Evolutionary conservation across 78 protist genomes (phyloP), one percentile per base, ranked within the genome.

Genomic region (Isochrysis galbana): DNA sequence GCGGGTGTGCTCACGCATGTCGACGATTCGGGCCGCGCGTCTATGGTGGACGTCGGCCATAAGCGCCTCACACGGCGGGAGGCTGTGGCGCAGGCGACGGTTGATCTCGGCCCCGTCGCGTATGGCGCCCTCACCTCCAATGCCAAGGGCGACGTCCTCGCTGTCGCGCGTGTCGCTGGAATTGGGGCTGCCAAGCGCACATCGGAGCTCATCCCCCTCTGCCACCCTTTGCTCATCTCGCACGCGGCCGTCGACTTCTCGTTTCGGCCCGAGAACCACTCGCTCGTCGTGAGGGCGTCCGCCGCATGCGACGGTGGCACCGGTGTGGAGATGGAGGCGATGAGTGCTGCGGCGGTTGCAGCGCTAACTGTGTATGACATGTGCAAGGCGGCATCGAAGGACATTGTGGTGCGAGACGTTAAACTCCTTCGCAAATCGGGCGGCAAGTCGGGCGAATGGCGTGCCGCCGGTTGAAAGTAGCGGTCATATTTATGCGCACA

Each of bases 251-350:
- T 87, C 80, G 25, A 36, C 19, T 22, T 36, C 10, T 19, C 2
- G 5, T 17, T 45, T 19, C 36, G 36, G 14, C 36, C 54, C 44
- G 69, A 1, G 5, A 39, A 17, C 21, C 45, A 39, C 46, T 5
- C 19, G 26, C 32, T 42, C n/a, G 22, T 4, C 51, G 22, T 87
- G 7, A 1, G 19, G 10, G 69, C 74, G 80, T 11, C 38, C 23
- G 78, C 48, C 26, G 17, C n/a, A 38, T 0, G 17, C 38, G 5
- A 21, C 5, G 92, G 47, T 23, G 36, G 44, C 34, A 91, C 93
- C 2, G 93, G 93, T 32, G 93, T 91, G 26, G 93, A 91, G 69
- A 91, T 91, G 93, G 93, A 91, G 89, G 93, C 93, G 19, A 84
- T 91, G 45, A 48, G 47, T 26, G 70, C 80, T 29, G 36, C 29